A percentile compares a stretch with the other conserved stretches of the same genome.
Evolutionary conservation across 2,329 filamentous ascomycete species (phyloP).

Genomic region (Tolypocladium pustulatum): DNA sequence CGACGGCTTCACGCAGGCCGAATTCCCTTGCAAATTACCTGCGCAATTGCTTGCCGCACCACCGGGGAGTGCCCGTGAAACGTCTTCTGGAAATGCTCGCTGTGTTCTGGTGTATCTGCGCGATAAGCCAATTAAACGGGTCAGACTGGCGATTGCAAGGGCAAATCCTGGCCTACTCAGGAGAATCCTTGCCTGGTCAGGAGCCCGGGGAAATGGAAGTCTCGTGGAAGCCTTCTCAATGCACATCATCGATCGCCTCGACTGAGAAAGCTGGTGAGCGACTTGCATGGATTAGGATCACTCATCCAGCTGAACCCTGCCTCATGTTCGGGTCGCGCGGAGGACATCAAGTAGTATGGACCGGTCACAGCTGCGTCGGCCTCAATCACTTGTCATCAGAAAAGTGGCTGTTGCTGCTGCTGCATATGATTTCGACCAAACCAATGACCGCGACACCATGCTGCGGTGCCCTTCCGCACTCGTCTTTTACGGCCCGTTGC

Average conservation of each 20-base stretch:
- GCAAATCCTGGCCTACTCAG: background rate
- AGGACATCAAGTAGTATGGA: background rate
- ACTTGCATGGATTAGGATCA: background rate
- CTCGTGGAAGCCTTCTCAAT: background rate
- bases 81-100: background rate
- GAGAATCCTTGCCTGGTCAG: background rate
- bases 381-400: background rate
- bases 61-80: background rate
- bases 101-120: background rate
- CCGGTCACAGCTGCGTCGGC: background rate
- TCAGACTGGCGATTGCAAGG: background rate
- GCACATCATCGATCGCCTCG: background rate
- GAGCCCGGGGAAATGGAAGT: background rate
- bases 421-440: background rate
- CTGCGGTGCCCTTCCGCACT: background rate
- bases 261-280: background rate
- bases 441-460: background rate
- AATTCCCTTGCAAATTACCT: background rate
- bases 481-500: background rate
- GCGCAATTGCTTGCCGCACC: background rate
- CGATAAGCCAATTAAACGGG: background rate
- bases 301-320: background rate
- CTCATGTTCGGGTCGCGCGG: background rate
- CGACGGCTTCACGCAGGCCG: background rate
- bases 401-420: background rate